Evolutionary conservation across 2,329 filamentous ascomycete species (phyloP), one percentile per base, ranked within the genome.

Genomic region (Colletotrichum coccodes): DNA sequence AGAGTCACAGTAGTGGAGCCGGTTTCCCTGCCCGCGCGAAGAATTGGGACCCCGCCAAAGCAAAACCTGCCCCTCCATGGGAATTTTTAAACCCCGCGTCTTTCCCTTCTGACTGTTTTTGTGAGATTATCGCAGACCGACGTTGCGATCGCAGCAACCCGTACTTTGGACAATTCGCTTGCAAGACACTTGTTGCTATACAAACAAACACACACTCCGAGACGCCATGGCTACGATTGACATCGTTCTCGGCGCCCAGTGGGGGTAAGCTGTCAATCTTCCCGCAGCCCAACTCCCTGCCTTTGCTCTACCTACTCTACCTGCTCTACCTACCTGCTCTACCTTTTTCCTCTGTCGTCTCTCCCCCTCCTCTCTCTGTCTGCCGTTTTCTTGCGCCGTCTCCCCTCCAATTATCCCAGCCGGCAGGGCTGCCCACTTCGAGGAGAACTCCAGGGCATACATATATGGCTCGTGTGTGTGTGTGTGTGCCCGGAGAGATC

Each of bases 161-260:
- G 50, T 66, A 65, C 62, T 69, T 69, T 49, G 42, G 54, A 58
- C 61, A 66, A 60, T 65, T 40, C 54, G 28, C 30, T 42, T 44
- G 46, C 54, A 58, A 58, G 54, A 44, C 28, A n/a, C 42, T 49
- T 40, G 66, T 69, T 69, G 66, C 66, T 69, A 46, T 50, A 60
- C 57, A 50, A 32, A 62, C 49, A 38, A 50, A 36, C 28, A 26
- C 23, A 32, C 23, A 28, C 49, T 38, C 56, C 49, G 53, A 44
- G 49, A 60, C 61, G 66, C 65, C 54, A 69, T 69, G 66, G 56
- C 66, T 36, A 72, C 76, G 54, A 77, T 77, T 71, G 76, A 74
- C 16, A 71, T 79, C 49, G 76, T 80, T 75, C 74, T 80, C 54
- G 79, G 79, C 63, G 73, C 78, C 71, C 79, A 81, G 76, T 81